A percentile compares a stretch with the other conserved stretches of the same genome.
These are phyloP conservation scores for Miscanthus lutarioriparius DNA, from an alignment of 176 grass and related monocot species.

Conservation along the genomic window DNA sequence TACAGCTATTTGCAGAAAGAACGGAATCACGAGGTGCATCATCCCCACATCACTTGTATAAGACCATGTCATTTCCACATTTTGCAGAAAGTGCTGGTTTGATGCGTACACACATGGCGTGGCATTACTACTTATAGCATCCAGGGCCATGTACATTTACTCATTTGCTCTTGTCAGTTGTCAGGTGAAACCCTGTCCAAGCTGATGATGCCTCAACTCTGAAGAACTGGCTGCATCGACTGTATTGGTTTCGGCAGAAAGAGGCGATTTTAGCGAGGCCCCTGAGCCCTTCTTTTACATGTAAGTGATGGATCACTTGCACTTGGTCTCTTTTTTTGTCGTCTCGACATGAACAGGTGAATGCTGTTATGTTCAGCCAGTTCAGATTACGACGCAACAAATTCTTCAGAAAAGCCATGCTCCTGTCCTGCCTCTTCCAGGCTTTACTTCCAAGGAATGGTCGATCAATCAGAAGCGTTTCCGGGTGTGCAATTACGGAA, in stretches of 20 bases:
- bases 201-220: neutral
- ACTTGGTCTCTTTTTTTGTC: neutral
- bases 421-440: neutral
- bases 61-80: neutral
- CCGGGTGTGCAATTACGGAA: neutral
- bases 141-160: neutral
- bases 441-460: neutral
- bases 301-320: neutral
- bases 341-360: neutral
- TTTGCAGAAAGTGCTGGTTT: neutral
- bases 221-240: neutral
- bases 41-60: neutral
- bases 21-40: neutral
- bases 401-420: neutral
- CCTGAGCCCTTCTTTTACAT: neutral
- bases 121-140: conserved; percentile 24
- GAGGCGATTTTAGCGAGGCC: neutral
- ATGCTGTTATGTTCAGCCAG: neutral
- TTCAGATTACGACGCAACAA: neutral
- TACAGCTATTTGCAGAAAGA: neutral
- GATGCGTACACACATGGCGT: neutral
- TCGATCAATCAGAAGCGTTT: neutral
- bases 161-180: neutral
- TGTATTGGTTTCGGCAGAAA: neutral
- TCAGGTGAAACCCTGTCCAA: neutral